Conservation (phyloP, 2,329 filamentous ascomycete species). For the Venturia effusa region DNA sequence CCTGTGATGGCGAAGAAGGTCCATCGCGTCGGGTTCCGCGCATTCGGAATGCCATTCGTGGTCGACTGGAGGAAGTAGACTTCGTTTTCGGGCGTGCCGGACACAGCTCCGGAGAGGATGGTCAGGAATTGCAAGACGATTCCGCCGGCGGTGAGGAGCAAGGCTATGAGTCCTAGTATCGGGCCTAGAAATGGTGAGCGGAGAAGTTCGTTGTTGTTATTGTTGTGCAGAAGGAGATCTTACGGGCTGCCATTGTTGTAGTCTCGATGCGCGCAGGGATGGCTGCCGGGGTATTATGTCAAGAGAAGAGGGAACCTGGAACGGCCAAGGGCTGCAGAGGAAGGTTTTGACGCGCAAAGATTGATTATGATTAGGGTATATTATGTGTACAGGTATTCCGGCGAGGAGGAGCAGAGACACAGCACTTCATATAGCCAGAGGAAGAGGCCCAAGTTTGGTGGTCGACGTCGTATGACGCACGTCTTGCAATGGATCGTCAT, state of each 20-base stretch:
- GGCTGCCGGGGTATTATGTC: slow-evolving; percentile 4
- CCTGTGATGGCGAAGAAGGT: slow-evolving; percentile 82
- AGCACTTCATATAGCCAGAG: background rate
- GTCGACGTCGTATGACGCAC: background rate
- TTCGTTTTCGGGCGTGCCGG: slow-evolving; percentile 50
- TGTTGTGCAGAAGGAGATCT: background rate
- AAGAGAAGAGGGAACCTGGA: background rate
- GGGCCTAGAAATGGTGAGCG: slow-evolving; percentile 33
- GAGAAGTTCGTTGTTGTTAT: background rate
- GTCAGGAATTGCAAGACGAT: slow-evolving; percentile 56
- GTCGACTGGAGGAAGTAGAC: slow-evolving; percentile 81
- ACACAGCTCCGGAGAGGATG: slow-evolving; percentile 48
- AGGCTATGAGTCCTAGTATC: slow-evolving; percentile 43
- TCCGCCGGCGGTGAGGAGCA: slow-evolving; percentile 51
- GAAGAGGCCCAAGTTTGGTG: background rate
- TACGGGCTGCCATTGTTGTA: slow-evolving; percentile 3
- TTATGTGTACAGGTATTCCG: too few relatives aligned
- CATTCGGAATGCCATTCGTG: slow-evolving; percentile 61
- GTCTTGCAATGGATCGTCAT: background rate
- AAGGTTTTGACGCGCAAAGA: background rate
- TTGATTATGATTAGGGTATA: background rate
- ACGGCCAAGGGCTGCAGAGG: background rate
- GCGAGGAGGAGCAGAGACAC: background rate
- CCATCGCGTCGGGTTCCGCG: slow-evolving; percentile 60
- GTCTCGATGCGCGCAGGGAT: background rate